Evolutionary conservation across 805 yeast genomes (phyloP).

Genomic region (Nakazawaea peltata): DNA sequence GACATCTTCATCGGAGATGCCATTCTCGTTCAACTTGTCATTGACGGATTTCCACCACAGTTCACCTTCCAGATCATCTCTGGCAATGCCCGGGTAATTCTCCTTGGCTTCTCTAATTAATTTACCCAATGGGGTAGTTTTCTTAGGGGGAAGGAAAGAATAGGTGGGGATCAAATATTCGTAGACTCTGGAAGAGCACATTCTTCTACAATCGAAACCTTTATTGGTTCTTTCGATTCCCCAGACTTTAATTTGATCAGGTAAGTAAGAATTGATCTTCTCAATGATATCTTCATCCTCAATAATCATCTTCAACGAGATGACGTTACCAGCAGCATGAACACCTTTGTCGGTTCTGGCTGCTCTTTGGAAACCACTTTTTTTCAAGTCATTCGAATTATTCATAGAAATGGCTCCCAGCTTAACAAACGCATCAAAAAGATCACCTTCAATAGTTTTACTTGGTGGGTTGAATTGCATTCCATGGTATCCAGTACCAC

Average conservation of each 20-base stretch:
- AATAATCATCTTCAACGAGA: constrained; percentile 74
- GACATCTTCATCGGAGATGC: constrained; percentile 31
- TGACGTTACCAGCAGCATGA: constrained; percentile 93
- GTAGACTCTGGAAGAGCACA: constrained; percentile 93
- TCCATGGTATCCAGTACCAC: constrained; percentile 95
- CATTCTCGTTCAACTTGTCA: constrained; percentile 26
- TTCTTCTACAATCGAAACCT: constrained; percentile 87
- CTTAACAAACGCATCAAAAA: constrained; percentile 72
- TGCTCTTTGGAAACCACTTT: constrained; percentile 80
- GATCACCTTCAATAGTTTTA: constrained; percentile 84
- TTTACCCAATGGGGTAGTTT: constrained; percentile 55
- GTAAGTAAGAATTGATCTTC: constrained; percentile 68
- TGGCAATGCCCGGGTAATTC: constrained; percentile 49
- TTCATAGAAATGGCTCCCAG: constrained; percentile 87
- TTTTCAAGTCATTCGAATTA: constrained; percentile 82
- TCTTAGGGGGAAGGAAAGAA: constrained; percentile 86
- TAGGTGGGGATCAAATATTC: constrained; percentile 92
- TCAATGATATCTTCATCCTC: constrained; percentile 71
- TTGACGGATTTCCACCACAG: constrained; percentile 60
- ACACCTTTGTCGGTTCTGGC: constrained; percentile 94
- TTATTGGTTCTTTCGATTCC: constrained; percentile 85
- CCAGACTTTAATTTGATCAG: constrained; percentile 89
- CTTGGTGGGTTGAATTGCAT: constrained; percentile 90
- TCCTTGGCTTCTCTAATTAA: constrained; percentile 45
- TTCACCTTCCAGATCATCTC: constrained; percentile 62